These are phyloP conservation scores for Pseudocercospora cruenta DNA, from an alignment of 2,329 filamentous ascomycete species.

Conservation along the genomic window DNA sequence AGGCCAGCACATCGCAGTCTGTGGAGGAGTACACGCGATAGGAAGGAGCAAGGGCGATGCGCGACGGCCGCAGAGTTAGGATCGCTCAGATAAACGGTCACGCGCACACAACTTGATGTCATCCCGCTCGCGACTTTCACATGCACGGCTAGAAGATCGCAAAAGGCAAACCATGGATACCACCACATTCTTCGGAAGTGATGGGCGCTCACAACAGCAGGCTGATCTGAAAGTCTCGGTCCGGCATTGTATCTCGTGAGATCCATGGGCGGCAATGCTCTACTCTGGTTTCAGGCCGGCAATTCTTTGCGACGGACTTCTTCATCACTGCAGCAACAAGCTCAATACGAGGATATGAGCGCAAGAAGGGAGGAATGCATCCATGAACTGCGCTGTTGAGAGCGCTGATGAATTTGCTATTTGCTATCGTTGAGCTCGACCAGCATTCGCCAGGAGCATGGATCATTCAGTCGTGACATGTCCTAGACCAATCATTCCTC, in stretches of 20 bases:
- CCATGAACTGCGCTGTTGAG: neutral
- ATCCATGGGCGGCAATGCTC: too few species aligned
- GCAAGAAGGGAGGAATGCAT: neutral
- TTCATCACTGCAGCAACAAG: neutral
- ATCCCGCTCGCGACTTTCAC: neutral
- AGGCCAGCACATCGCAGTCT: constrained; percentile 33
- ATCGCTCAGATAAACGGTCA: neutral
- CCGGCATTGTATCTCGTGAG: too few species aligned
- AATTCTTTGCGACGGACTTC: neutral
- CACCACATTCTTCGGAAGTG: neutral
- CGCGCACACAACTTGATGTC: neutral
- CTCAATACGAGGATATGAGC: neutral
- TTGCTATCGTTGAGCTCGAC: neutral
- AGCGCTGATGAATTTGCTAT: constrained; percentile 1
- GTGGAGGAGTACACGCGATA: neutral
- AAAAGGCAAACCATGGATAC: neutral
- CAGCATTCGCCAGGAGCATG: neutral
- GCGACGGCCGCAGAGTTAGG: neutral
- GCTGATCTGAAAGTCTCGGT: neutral
- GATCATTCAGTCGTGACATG: neutral
- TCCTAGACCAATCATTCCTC: neutral
- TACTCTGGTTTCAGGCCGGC: neutral
- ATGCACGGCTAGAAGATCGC: neutral
- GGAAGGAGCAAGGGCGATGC: neutral
- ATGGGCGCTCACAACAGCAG: neutral